Percentiles rank a stretch among this genome's conserved stretches.
These are phyloP conservation scores for Abrus pulchellus DNA, from an alignment of 306 rosid genomes.

Conservation along the genomic window DNA sequence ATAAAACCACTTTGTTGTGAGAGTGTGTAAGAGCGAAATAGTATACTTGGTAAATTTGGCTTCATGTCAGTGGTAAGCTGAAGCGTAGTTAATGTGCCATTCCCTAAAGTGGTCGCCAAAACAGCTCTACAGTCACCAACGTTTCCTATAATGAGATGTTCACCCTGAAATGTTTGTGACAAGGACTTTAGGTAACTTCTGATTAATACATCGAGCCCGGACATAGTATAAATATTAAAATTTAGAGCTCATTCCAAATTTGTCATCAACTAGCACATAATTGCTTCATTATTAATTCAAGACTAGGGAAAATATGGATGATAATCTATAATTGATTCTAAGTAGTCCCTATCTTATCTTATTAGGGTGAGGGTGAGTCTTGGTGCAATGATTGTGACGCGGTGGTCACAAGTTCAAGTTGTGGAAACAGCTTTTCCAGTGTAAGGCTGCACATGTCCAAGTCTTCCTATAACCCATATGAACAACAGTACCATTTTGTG, in stretches of 20 bases:
- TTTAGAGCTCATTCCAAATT: not conserved
- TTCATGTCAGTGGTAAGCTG: constrained; percentile 72
- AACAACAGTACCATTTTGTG: not conserved
- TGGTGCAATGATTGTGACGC: not conserved
- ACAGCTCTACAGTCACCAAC: constrained; percentile 79
- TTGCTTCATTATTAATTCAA: not conserved
- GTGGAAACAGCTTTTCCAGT: not conserved
- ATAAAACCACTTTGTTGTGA: not conserved
- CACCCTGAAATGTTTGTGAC: constrained; percentile 57
- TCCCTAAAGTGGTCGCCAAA: constrained; percentile 63
- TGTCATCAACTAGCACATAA: not conserved
- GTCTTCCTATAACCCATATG: not conserved
- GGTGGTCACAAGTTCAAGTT: no score
- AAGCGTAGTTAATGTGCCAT: constrained; percentile 61
- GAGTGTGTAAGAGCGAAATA: constrained; percentile 3
- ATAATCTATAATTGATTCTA: not conserved
- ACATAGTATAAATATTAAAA: not conserved
- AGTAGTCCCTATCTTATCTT: not conserved
- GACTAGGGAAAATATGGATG: not conserved
- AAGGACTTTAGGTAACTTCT: constrained; percentile 31
- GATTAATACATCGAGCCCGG: constrained; percentile 7
- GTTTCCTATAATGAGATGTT: constrained; percentile 65
- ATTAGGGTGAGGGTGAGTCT: not conserved
- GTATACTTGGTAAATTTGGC: constrained; percentile 70
- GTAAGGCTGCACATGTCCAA: not conserved